These are phyloP conservation scores for Alternaria consortialis DNA, from an alignment of 2,329 filamentous ascomycete genomes.

Conservation along the genomic window DNA sequence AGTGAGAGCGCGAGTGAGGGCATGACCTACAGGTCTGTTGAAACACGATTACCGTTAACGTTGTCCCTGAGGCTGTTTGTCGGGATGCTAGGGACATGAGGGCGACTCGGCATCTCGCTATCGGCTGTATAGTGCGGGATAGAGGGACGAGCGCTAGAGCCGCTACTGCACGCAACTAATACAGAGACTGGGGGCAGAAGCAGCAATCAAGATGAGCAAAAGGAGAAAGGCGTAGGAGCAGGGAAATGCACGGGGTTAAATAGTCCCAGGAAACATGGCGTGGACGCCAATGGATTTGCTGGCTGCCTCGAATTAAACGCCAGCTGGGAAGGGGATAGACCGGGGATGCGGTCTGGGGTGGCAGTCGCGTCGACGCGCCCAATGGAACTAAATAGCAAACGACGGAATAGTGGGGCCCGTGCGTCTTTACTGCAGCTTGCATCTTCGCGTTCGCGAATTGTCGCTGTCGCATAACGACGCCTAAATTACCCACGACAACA, in stretches of 20 bases:
- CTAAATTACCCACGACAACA: constrained; percentile 7
- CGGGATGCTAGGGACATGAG: neutral
- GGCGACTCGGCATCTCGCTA: constrained; percentile 2
- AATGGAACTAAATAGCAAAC: constrained; percentile 4
- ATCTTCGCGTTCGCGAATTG: constrained; percentile 29
- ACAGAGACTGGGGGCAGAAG: neutral
- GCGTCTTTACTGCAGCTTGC: constrained; percentile 19
- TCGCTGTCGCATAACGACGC: constrained; percentile 21
- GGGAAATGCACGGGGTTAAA: neutral
- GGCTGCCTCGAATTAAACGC: neutral
- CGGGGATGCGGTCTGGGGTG: neutral
- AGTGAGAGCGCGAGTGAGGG: neutral
- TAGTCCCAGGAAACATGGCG: neutral
- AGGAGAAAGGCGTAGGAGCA: neutral
- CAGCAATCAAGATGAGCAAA: neutral
- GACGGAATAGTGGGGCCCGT: constrained; percentile 9
- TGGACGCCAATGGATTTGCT: neutral
- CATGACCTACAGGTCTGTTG: neutral
- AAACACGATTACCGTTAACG: neutral
- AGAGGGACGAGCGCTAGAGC: neutral
- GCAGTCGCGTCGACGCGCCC: constrained; percentile 5
- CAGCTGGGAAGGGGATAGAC: neutral
- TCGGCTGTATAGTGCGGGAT: neutral
- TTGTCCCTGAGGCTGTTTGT: neutral
- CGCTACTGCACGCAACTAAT: constrained; percentile 9